phyloP scores from a whole-genome alignment of 768 basidiomycete species.

The Xerocomellus dryophilus region DNA sequence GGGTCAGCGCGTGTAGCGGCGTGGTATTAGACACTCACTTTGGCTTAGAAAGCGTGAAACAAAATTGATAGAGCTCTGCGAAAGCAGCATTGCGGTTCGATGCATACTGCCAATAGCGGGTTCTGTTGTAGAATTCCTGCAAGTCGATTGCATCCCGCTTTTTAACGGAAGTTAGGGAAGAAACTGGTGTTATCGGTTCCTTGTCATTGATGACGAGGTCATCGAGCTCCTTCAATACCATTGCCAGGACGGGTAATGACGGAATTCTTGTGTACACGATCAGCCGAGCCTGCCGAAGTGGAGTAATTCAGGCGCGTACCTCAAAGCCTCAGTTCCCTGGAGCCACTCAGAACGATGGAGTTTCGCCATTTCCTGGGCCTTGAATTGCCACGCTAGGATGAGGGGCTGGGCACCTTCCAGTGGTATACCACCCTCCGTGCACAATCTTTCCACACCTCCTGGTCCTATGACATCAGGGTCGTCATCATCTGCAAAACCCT shows the following conservation, averaged over 20 bases:
- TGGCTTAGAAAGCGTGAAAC: conserved; percentile 68
- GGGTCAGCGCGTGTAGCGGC: conserved; percentile 3
- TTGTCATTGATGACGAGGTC: conserved; percentile 52
- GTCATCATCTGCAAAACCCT: conserved; percentile 56
- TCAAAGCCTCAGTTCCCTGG: conserved; percentile 46
- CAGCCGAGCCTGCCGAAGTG: background rate
- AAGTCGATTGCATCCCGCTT: conserved; percentile 26
- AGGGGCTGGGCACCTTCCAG: conserved; percentile 73
- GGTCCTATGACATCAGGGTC: conserved; percentile 54
- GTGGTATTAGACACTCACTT: conserved; percentile 47
- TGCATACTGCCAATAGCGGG: conserved; percentile 49
- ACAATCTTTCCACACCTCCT: conserved; percentile 70
- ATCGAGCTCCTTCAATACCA: conserved; percentile 59
- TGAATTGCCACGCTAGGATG: conserved; percentile 72
- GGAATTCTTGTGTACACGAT: conserved; percentile 40
- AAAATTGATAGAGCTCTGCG: conserved; percentile 63
- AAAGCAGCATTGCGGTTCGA: conserved; percentile 52
- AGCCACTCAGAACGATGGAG: conserved; percentile 69
- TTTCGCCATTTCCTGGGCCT: conserved; percentile 69
- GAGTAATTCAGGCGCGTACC: conserved; percentile 34
- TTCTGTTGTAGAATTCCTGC: conserved; percentile 53
- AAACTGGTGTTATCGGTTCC: conserved; percentile 33
- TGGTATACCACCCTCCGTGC: conserved; percentile 64
- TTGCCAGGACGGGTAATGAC: conserved; percentile 46
- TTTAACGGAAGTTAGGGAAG: conserved; percentile 28